Conservation (phyloP, 768 basidiomycete genomes). For the Trametopsis cervina region DNA sequence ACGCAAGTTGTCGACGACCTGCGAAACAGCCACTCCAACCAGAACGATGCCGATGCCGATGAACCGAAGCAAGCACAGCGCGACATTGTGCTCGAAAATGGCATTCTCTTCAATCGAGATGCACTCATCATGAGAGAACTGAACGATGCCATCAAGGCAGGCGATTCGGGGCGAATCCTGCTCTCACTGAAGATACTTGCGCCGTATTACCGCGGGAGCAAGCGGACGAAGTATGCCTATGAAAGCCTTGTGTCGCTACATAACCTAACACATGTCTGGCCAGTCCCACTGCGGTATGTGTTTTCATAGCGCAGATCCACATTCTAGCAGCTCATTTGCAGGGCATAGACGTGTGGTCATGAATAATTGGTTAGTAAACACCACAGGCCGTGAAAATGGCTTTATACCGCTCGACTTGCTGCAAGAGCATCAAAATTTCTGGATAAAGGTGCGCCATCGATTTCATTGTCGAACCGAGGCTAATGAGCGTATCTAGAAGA, state of each 20-base stretch:
- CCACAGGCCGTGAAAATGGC: slow-evolving; percentile 16
- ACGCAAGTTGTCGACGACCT: slow-evolving; percentile 15
- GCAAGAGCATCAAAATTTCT: slow-evolving; percentile 29
- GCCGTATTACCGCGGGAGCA: neutral
- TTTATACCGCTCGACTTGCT: slow-evolving; percentile 26
- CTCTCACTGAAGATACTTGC: neutral
- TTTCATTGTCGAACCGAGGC: neutral
- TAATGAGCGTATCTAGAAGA: slow-evolving; percentile 9
- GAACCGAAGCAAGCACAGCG: neutral
- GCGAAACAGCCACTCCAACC: slow-evolving; percentile 3
- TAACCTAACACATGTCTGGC: slow-evolving; percentile 3
- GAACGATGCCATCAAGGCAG: slow-evolving; percentile 24
- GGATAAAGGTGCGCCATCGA: slow-evolving; percentile 23
- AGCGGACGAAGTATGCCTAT: slow-evolving; percentile 2
- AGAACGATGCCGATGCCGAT: neutral
- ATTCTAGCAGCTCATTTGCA: no score
- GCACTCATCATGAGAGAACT: slow-evolving; percentile 24
- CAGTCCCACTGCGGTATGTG: no score
- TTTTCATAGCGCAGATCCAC: no score
- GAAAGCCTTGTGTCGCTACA: slow-evolving; percentile 3
- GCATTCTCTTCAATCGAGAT: slow-evolving; percentile 25
- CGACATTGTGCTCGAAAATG: slow-evolving; percentile 16
- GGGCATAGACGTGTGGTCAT: slow-evolving; percentile 23
- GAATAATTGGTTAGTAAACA: slow-evolving; percentile 29
- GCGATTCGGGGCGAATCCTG: slow-evolving; percentile 20